These are phyloP conservation scores for Penicillium samsonianum DNA, from an alignment of 495 filamentous ascomycete species.

Conservation along the genomic window DNA sequence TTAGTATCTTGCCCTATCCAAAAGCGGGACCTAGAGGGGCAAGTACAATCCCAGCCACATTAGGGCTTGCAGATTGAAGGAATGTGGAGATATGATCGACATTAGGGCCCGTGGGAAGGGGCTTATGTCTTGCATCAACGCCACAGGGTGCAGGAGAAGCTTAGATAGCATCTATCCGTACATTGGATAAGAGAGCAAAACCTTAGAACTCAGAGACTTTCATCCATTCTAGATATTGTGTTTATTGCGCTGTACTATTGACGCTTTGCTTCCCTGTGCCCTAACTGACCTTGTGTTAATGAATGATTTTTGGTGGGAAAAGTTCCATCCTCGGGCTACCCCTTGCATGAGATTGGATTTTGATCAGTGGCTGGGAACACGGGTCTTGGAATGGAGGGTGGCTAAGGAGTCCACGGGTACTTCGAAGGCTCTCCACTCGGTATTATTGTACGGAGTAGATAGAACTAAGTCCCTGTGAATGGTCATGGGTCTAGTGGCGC, in stretches of 20 bases:
- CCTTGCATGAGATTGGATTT: slow-evolving; percentile 31
- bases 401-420: too few relatives aligned
- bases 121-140: slow-evolving; percentile 26
- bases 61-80: slow-evolving; percentile 9
- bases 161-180: background rate
- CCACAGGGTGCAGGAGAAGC: slow-evolving; percentile 14
- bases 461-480: background rate
- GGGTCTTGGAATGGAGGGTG: background rate
- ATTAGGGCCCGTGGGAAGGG: slow-evolving; percentile 18
- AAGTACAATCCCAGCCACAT: slow-evolving; percentile 22
- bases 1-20: slow-evolving; percentile 1
- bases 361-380: slow-evolving; percentile 2
- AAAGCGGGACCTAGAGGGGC: slow-evolving; percentile 20
- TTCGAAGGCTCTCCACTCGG: background rate
- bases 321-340: slow-evolving; percentile 17
- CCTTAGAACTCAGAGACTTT: background rate
- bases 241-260: background rate
- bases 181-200: background rate
- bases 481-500: background rate
- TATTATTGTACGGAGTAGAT: background rate
- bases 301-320: slow-evolving; percentile 15
- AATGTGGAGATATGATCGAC: slow-evolving; percentile 17
- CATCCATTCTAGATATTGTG: background rate
- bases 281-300: slow-evolving; percentile 8
- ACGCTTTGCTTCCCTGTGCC: slow-evolving; percentile 14